phyloP scores from a whole-genome alignment of 768 basidiomycete species.

The Rhodotorula toruloides region DNA sequence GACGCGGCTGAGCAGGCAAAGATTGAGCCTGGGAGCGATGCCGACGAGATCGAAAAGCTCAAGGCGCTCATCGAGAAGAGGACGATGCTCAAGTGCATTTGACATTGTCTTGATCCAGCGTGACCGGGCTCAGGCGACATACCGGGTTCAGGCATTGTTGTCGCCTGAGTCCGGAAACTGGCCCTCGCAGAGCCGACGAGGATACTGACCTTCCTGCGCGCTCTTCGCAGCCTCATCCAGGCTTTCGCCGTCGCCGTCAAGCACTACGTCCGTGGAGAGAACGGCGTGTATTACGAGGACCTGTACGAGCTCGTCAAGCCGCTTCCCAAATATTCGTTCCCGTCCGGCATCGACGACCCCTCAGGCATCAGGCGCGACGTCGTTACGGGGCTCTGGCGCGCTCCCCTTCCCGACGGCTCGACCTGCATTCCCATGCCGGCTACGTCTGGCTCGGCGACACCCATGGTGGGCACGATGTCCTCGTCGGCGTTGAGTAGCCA shows the following conservation, averaged over 20 bases:
- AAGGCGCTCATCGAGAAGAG: constrained; percentile 65
- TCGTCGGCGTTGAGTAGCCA: neutral
- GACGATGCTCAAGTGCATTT: constrained; percentile 63
- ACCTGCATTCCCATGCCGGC: constrained; percentile 12
- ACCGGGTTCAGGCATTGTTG: no score
- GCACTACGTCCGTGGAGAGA: constrained; percentile 61
- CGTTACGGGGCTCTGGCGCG: constrained; percentile 23
- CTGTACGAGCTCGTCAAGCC: constrained; percentile 65
- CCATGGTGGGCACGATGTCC: neutral
- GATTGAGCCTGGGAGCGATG: constrained; percentile 48
- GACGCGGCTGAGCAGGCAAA: constrained; percentile 45
- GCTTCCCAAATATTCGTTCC: constrained; percentile 51
- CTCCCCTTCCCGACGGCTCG: constrained; percentile 13
- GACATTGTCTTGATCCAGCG: no score
- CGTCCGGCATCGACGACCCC: constrained; percentile 15
- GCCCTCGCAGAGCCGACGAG: no score
- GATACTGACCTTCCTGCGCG: no score
- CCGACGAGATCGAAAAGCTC: constrained; percentile 32
- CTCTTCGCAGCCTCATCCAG: constrained; percentile 8
- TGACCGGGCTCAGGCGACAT: no score
- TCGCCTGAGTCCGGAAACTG: no score
- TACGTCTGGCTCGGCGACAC: neutral
- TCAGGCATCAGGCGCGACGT: neutral
- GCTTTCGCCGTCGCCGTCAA: constrained; percentile 22
- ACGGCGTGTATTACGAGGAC: constrained; percentile 67